Conservation (phyloP, 2,329 filamentous ascomycete species). For the Beauveria medogensis region DNA sequence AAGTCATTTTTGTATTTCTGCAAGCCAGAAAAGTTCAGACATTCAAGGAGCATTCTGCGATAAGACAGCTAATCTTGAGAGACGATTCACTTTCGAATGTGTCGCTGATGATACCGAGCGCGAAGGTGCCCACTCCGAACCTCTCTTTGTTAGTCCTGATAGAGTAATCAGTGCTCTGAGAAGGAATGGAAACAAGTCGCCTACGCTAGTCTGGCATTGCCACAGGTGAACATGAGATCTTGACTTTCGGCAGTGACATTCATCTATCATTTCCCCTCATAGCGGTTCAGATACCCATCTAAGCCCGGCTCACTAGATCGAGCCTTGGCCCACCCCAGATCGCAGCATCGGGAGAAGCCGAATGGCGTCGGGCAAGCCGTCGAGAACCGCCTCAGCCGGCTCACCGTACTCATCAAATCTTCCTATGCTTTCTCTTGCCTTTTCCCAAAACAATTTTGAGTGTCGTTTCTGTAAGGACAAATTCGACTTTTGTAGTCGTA, state of each 20-base stretch:
- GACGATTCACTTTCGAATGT: conserved; percentile 33
- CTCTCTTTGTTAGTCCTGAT: not conserved
- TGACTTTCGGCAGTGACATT: not conserved
- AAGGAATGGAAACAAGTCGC: not conserved
- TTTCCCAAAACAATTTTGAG: too few species aligned
- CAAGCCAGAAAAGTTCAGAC: not conserved
- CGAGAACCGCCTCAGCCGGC: not conserved
- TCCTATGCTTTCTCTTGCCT: too few species aligned
- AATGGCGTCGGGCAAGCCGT: not conserved
- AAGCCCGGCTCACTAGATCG: too few species aligned
- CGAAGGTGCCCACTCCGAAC: not conserved
- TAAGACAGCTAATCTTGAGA: conserved; percentile 44
- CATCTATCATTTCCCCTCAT: not conserved
- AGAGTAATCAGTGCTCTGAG: not conserved
- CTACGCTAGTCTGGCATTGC: conserved; percentile 3
- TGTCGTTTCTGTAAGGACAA: too few species aligned
- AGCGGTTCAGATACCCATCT: too few species aligned
- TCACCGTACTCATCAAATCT: too few species aligned
- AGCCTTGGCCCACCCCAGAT: not conserved
- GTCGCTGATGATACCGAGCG: conserved; percentile 3
- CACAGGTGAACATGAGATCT: conserved; percentile 8
- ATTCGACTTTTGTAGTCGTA: too few species aligned
- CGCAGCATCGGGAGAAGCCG: not conserved
- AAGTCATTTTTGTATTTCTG: not conserved
- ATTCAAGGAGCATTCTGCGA: conserved; percentile 29